Evolutionary conservation across 2,329 filamentous ascomycete species (phyloP), one percentile per base, ranked within the genome.

Genomic region (Graphilbum sp.): DNA sequence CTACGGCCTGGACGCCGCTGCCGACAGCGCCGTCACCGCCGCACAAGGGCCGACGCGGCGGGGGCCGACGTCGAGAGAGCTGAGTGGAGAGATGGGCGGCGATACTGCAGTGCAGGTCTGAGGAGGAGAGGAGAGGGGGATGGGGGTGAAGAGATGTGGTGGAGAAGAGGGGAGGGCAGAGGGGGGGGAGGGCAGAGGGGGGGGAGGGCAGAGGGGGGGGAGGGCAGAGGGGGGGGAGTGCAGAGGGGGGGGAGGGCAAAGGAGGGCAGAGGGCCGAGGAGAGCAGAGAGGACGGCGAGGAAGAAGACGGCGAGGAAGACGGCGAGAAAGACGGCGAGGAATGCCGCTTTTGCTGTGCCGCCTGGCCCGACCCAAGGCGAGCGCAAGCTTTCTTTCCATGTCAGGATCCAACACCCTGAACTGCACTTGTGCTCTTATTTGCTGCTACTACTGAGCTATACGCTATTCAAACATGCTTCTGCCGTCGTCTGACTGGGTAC

Each of bases 21-120:
- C 37, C 33, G 43, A 39, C 29, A 37, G 23, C 35, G 40, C 40
- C 33, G 35, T 24, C 17, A 11, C 38, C 21, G 38, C 34, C 9
- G 33, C 31, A 25, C 41, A 46, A 17, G 43, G 42, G 51, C 29
- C 49, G 42, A n/a, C 40, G 49, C 41, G 62, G 21, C 58, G 62
- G n/a, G 66, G 66, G 2, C 56, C 63, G 35, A 67, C 66, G 27
- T 69, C 65, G 49, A 54, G 70, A 39, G 68, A 72, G 47, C 48
- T 75, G 54, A 63, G 64, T 47, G 71, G 70, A 36, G 72, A 75
- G 61, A 72, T 75, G 69, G 68, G 69, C 40, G 70, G 71, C 16
- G 72, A 75, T 63, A 75, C 72, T 15, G 23, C 12, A 21, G 27
- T 16, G 13, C 39, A 27, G 20, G 25, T 4, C 13, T n/a, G 23